phyloP scores from a whole-genome alignment of 345 rosid species.

The Eucalyptus marginata region DNA sequence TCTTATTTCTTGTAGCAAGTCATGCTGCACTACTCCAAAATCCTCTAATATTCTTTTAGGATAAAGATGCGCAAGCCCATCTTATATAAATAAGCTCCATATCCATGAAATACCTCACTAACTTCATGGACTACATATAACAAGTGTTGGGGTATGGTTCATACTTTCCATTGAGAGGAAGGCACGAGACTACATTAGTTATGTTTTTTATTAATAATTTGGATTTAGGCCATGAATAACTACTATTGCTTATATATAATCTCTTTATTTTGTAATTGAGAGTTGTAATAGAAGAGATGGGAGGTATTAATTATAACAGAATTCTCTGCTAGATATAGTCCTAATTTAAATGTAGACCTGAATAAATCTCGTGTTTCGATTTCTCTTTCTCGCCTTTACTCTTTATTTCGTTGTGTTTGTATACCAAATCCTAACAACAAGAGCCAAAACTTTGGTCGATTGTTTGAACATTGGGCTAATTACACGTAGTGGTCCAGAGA shows the following conservation, averaged over 20 bases:
- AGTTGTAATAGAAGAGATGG: too few relatives aligned
- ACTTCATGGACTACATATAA: neutral
- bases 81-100: neutral
- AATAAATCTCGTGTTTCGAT: too few relatives aligned
- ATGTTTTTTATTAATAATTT: too few relatives aligned
- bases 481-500: neutral
- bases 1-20: neutral
- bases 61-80: neutral
- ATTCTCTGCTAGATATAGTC: fast-evolving
- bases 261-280: too few relatives aligned
- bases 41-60: neutral
- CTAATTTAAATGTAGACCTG: fast-evolving
- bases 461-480: neutral
- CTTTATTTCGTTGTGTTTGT: neutral
- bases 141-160: too few relatives aligned
- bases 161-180: too few relatives aligned
- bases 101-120: neutral
- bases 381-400: too few relatives aligned
- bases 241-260: too few relatives aligned
- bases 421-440: fast-evolving
- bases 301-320: too few relatives aligned
- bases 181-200: too few relatives aligned
- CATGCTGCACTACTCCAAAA: neutral
- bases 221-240: too few relatives aligned
- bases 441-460: neutral